phyloP scores from a whole-genome alignment of 1,284 basidiomycete genomes.

The Dichomitus squalens region DNA sequence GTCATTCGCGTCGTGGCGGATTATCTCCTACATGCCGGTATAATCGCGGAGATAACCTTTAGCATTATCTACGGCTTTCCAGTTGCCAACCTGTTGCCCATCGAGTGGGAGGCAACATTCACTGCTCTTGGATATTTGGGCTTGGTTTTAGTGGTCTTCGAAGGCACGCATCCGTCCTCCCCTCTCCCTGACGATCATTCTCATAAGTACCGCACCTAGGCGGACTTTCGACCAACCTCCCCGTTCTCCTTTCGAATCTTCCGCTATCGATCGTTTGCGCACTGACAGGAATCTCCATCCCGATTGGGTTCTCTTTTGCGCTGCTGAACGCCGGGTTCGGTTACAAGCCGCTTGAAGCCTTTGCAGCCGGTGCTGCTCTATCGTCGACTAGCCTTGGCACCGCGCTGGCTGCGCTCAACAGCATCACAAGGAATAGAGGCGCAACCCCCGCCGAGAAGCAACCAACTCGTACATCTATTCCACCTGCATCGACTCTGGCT shows the following conservation, averaged over 20 bases:
- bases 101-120: conserved; percentile 35
- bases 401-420: conserved; percentile 48
- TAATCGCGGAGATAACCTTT: conserved; percentile 47
- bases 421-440: conserved; percentile 10
- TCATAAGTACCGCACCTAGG: conserved; percentile 32
- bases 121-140: conserved; percentile 53
- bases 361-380: conserved; percentile 53
- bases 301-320: conserved; percentile 48
- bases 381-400: conserved; percentile 58
- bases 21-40: conserved; percentile 24
- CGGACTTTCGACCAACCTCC: conserved; percentile 45
- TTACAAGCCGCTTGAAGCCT: conserved; percentile 44
- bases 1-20: conserved; percentile 25
- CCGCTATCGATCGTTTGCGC: conserved; percentile 46
- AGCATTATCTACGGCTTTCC: conserved; percentile 51
- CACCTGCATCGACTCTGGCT: background rate
- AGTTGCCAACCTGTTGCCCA: conserved; percentile 42
- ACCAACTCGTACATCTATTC: background rate
- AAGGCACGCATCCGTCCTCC: conserved; percentile 38
- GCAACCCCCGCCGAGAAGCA: too few relatives aligned
- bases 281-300: conserved; percentile 45
- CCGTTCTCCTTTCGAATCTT: conserved; percentile 40
- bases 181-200: background rate
- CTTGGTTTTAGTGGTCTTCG: conserved; percentile 53
- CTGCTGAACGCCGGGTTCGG: conserved; percentile 29